Conservation (phyloP, 495 filamentous ascomycete genomes). For the Daldinia vernicosa region DNA sequence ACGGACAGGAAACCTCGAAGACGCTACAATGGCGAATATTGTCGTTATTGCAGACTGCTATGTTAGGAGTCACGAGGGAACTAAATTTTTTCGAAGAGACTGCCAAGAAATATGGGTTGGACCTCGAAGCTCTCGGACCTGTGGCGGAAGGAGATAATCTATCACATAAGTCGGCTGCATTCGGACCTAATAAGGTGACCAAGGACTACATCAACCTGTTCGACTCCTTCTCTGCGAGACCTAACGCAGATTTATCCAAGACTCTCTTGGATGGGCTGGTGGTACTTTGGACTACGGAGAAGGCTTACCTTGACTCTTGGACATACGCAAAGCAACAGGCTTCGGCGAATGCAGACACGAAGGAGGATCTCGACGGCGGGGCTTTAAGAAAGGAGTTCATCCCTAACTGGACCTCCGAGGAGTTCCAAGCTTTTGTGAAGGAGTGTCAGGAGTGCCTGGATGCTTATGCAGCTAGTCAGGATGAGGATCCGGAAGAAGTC, state of each 20-base stretch:
- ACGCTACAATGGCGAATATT: slow-evolving; percentile 60
- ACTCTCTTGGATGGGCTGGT: slow-evolving; percentile 69
- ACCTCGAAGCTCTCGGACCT: slow-evolving; percentile 54
- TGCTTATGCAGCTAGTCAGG: slow-evolving; percentile 41
- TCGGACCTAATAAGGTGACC: slow-evolving; percentile 40
- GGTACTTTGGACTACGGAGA: slow-evolving; percentile 79
- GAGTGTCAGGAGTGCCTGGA: slow-evolving; percentile 54
- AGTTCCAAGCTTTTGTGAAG: slow-evolving; percentile 69
- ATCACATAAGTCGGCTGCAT: slow-evolving; percentile 35
- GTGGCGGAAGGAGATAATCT: slow-evolving; percentile 41
- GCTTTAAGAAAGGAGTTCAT: slow-evolving; percentile 70
- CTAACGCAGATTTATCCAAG: slow-evolving; percentile 36
- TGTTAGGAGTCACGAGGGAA: slow-evolving; percentile 73
- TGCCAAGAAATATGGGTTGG: slow-evolving; percentile 67
- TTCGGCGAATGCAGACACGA: slow-evolving; percentile 20
- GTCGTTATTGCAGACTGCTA: slow-evolving; percentile 66
- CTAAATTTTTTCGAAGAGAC: slow-evolving; percentile 73
- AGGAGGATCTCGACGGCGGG: slow-evolving; percentile 65
- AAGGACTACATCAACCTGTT: slow-evolving; percentile 52
- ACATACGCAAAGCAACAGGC: slow-evolving; percentile 56
- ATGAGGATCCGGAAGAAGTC: slow-evolving; percentile 43
- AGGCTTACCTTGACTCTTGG: slow-evolving; percentile 68
- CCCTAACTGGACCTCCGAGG: slow-evolving; percentile 69
- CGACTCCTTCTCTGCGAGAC: slow-evolving; percentile 34
- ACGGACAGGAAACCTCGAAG: slow-evolving; percentile 47